These are phyloP conservation scores for Meira nashicola DNA, from an alignment of 1,284 basidiomycete species.

Conservation along the genomic window DNA sequence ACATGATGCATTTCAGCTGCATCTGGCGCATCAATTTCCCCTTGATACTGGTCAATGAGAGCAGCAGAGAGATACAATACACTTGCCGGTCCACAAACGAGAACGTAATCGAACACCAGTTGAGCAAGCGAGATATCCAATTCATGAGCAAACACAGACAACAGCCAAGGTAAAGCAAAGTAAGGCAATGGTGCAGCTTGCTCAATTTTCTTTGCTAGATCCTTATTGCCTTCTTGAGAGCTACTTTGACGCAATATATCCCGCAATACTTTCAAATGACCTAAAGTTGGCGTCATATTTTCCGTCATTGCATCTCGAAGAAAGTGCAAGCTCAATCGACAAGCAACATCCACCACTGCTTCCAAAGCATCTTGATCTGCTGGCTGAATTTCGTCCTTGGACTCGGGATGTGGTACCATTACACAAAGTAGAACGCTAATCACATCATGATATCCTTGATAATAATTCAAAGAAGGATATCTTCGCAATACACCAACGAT, in stretches of 20 bases:
- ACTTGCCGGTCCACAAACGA: slow-evolving; percentile 73
- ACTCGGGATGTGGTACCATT: neutral
- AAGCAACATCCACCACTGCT: slow-evolving; percentile 18
- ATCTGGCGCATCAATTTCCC: slow-evolving; percentile 23
- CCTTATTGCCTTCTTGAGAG: slow-evolving; percentile 59
- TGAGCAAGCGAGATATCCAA: slow-evolving; percentile 50
- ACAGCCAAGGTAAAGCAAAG: slow-evolving; percentile 80
- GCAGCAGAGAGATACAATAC: slow-evolving; percentile 76
- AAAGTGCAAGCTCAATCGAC: slow-evolving; percentile 73
- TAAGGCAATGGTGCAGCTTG: slow-evolving; percentile 68
- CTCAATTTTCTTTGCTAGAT: slow-evolving; percentile 67
- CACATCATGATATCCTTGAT: slow-evolving; percentile 85
- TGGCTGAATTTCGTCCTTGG: neutral
- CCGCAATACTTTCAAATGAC: slow-evolving; percentile 64
- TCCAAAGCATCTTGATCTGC: slow-evolving; percentile 11
- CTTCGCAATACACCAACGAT: slow-evolving; percentile 66
- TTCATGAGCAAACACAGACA: slow-evolving; percentile 87
- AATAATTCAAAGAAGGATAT: slow-evolving; percentile 72
- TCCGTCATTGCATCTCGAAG: slow-evolving; percentile 82
- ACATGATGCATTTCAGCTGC: slow-evolving; percentile 30
- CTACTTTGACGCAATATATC: slow-evolving; percentile 8
- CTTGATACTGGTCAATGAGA: slow-evolving; percentile 58
- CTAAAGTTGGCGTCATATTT: slow-evolving; percentile 76
- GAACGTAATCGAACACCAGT: slow-evolving; percentile 76
- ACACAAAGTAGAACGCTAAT: slow-evolving; percentile 72